These are phyloP conservation scores for Calonectria ilicicola DNA, from an alignment of 2,329 filamentous ascomycete genomes.

Conservation along the genomic window DNA sequence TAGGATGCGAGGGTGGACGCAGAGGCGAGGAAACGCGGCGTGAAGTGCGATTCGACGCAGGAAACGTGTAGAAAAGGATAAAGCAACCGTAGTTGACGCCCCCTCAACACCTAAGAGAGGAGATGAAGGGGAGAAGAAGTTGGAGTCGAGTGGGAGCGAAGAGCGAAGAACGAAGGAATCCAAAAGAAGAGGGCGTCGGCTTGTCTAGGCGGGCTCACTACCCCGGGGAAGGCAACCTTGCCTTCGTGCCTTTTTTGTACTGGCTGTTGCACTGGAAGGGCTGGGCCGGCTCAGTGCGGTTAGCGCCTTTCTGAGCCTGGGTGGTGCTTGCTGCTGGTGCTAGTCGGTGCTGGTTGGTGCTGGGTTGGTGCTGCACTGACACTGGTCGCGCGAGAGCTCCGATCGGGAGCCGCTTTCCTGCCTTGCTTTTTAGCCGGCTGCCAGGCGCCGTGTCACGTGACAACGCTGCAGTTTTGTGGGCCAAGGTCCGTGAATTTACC, in stretches of 20 bases:
- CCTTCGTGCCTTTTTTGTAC: conserved; percentile 22
- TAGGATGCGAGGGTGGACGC: conserved; percentile 40
- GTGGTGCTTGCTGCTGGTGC: not conserved
- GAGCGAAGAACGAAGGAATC: conserved; percentile 37
- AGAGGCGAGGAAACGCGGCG: conserved; percentile 17
- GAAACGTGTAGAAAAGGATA: conserved; percentile 29
- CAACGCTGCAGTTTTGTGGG: not conserved
- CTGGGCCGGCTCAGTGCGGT: conserved; percentile 7
- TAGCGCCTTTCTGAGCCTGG: conserved; percentile 1
- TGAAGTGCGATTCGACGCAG: conserved; percentile 24
- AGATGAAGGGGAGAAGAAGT: conserved; percentile 44
- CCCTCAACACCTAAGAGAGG: conserved; percentile 52
- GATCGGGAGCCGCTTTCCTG: not conserved
- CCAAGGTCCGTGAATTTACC: conserved; percentile 51
- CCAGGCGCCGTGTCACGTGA: conserved; percentile 46
- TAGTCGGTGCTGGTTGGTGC: no score
- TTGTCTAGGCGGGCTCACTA: conserved; percentile 30
- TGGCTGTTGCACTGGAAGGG: conserved; percentile 19
- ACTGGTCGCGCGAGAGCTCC: not conserved
- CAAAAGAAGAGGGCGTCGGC: conserved; percentile 37
- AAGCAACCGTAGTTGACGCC: conserved; percentile 30
- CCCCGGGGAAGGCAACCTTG: conserved; percentile 37
- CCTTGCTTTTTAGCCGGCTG: conserved; percentile 11
- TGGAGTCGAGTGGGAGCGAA: conserved; percentile 29
- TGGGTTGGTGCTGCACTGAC: not conserved